Percentiles rank a stretch among this genome's conserved stretches.
Evolutionary conservation across 345 rosid species (phyloP).

Genomic region (Moricandia arvensis): DNA sequence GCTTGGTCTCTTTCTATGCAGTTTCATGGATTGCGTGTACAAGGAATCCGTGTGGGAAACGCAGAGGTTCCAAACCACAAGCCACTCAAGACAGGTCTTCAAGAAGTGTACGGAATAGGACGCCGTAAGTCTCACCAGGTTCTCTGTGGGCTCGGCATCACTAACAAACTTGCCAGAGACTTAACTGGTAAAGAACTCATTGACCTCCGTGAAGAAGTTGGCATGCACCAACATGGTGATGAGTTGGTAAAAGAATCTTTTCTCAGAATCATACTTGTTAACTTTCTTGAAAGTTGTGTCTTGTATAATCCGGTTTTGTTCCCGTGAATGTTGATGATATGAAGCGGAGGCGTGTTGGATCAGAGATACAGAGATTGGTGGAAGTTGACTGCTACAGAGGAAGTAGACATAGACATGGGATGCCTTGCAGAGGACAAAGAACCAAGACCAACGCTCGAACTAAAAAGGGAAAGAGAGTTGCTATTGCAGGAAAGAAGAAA

Average conservation of each 20-base stretch:
- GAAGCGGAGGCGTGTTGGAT: slow-evolving; percentile 48
- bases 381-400: slow-evolving; percentile 63
- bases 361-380: slow-evolving; percentile 49
- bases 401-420: slow-evolving; percentile 46
- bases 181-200: slow-evolving; percentile 68
- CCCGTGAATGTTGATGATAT: not conserved
- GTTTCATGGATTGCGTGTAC: slow-evolving; percentile 50
- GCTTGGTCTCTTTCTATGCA: slow-evolving; percentile 15
- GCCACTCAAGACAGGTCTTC: slow-evolving; percentile 60
- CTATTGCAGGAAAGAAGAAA: slow-evolving; percentile 42
- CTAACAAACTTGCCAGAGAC: slow-evolving; percentile 69
- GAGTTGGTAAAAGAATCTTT: slow-evolving; percentile 48
- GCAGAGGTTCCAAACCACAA: slow-evolving; percentile 63
- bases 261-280: not conserved
- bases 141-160: slow-evolving; percentile 55
- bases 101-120: slow-evolving; percentile 70
- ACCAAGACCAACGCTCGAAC: slow-evolving; percentile 56
- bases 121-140: slow-evolving; percentile 63
- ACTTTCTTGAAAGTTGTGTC: not conserved
- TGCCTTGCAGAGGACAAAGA: slow-evolving; percentile 62
- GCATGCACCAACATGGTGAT: slow-evolving; percentile 57
- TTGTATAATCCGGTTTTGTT: not conserved
- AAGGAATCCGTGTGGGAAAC: slow-evolving; percentile 64
- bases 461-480: slow-evolving; percentile 43
- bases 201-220: slow-evolving; percentile 65